Evolutionary conservation across 441 rosid genomes (phyloP).

Genomic region (Erysimum pusillum): DNA sequence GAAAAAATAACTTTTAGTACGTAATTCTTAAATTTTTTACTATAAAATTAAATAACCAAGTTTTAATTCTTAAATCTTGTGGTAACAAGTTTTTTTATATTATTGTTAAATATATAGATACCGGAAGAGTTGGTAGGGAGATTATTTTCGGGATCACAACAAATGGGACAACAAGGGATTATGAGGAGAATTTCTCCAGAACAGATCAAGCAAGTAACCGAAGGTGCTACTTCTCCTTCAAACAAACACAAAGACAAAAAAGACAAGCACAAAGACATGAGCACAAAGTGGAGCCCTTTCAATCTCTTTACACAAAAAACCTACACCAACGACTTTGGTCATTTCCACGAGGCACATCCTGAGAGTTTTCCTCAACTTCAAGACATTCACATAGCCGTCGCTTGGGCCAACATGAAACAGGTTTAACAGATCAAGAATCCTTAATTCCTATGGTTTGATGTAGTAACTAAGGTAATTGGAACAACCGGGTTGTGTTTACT

Average conservation of each 20-base stretch:
- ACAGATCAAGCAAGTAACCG: slow-evolving; percentile 48
- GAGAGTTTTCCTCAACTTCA: slow-evolving; percentile 53
- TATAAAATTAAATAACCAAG: not conserved
- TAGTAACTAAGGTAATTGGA: not conserved
- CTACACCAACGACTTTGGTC: slow-evolving; percentile 62
- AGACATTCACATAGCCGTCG: slow-evolving; percentile 48
- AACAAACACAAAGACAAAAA: slow-evolving; percentile 36
- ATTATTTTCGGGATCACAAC: slow-evolving; percentile 42
- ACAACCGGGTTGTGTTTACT: not conserved
- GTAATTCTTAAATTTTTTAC: no score
- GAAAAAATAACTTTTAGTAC: no score
- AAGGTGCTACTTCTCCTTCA: slow-evolving; percentile 40
- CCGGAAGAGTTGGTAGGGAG: slow-evolving; percentile 52
- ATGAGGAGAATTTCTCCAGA: slow-evolving; percentile 51
- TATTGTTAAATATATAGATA: slow-evolving; percentile 41
- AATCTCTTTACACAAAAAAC: slow-evolving; percentile 41
- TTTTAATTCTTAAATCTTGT: not conserved
- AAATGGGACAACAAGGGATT: slow-evolving; percentile 43
- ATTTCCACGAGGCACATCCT: slow-evolving; percentile 58
- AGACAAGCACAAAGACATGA: not conserved
- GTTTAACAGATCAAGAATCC: slow-evolving; percentile 36
- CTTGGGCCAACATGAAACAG: slow-evolving; percentile 46
- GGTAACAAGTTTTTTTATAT: not conserved
- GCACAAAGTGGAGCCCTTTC: slow-evolving; percentile 41
- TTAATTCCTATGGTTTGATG: not conserved